Evolutionary conservation across 2,329 filamentous ascomycete genomes (phyloP).

Genomic region (Claviceps lovelessii): DNA sequence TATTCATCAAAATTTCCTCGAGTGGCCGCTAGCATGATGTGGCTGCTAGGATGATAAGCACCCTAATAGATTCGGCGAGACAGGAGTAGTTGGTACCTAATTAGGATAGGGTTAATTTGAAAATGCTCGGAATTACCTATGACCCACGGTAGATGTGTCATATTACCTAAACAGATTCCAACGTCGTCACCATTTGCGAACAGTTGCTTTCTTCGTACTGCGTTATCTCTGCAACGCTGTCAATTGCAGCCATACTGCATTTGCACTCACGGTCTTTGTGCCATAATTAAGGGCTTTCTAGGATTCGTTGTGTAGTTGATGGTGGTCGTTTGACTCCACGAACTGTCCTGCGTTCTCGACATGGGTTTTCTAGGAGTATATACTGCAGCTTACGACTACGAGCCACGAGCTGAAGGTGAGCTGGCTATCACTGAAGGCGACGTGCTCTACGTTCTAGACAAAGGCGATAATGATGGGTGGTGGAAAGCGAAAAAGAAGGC

Average conservation of each 20-base stretch:
- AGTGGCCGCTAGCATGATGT: too few species aligned
- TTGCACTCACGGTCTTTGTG: background rate
- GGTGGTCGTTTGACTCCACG: background rate
- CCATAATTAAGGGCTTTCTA: background rate
- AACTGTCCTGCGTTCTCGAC: slow-evolving; percentile 8
- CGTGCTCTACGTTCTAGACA: slow-evolving; percentile 76
- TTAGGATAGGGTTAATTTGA: too few species aligned
- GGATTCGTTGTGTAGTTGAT: background rate
- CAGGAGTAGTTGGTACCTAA: too few species aligned
- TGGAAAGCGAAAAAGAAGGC: slow-evolving; percentile 95
- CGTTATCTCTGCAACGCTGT: background rate
- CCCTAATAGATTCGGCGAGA: too few species aligned
- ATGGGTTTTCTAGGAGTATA: slow-evolving; percentile 93
- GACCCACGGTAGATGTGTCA: background rate
- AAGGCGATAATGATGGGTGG: slow-evolving; percentile 67
- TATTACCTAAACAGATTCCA: slow-evolving; percentile 4
- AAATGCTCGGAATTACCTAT: too few species aligned
- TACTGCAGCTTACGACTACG: slow-evolving; percentile 84
- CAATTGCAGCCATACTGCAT: background rate
- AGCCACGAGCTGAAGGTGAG: slow-evolving; percentile 74
- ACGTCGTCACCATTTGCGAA: slow-evolving; percentile 4
- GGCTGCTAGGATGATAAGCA: too few species aligned
- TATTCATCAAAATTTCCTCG: too few species aligned
- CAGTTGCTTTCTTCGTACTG: background rate
- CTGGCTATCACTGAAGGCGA: slow-evolving; percentile 75